Evolutionary conservation across 441 rosid species (phyloP).

Genomic region (Pelargonium exstipulatum): DNA sequence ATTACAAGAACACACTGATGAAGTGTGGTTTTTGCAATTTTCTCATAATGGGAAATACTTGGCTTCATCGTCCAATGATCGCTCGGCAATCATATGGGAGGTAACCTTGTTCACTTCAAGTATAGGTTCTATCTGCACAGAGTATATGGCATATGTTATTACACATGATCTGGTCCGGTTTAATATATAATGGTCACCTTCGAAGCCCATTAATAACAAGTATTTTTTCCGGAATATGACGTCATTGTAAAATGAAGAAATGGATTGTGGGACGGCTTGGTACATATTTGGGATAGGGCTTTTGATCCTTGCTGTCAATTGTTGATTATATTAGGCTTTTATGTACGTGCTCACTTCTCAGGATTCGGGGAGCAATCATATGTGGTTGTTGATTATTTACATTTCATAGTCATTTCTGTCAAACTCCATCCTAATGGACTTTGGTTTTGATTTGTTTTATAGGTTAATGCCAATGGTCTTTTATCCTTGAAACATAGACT

Average conservation of each 20-base stretch:
- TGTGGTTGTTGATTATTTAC: not conserved
- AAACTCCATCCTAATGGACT: not conserved
- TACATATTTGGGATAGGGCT: not conserved
- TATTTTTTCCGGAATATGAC: not conserved
- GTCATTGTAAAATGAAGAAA: not conserved
- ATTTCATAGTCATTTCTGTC: not conserved
- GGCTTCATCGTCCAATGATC: slow-evolving; percentile 80
- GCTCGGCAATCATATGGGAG: slow-evolving; percentile 74
- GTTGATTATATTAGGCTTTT: not conserved
- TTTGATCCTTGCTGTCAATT: not conserved
- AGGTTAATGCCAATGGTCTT: slow-evolving; percentile 49
- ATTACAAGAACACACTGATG: slow-evolving; percentile 68
- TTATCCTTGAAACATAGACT: slow-evolving; percentile 52
- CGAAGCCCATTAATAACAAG: not conserved
- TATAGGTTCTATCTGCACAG: not conserved
- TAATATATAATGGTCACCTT: not conserved
- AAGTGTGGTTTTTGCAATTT: slow-evolving; percentile 89
- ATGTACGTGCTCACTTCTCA: no score
- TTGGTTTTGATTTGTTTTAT: slow-evolving; percentile 11
- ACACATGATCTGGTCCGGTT: no score
- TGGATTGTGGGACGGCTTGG: not conserved
- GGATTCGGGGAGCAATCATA: not conserved
- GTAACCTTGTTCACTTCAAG: slow-evolving; percentile 26
- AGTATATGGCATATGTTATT: no score
- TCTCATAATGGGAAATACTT: slow-evolving; percentile 77